Evolutionary conservation across 805 yeast genomes (phyloP), one percentile per base, ranked within the genome.

Genomic region (Candida insectorum): DNA sequence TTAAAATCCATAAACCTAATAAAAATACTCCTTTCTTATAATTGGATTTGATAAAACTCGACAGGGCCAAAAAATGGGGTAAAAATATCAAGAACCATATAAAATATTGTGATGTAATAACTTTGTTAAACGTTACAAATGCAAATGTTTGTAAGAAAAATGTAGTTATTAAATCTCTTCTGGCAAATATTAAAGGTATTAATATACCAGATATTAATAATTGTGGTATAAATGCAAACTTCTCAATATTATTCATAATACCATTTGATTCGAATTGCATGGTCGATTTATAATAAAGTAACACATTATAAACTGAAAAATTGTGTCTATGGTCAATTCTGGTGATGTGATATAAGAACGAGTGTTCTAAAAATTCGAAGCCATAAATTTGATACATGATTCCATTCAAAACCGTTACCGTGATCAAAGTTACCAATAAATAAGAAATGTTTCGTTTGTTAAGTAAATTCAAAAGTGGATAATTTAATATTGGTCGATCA

Each of bases 311-410:
- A 2, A 89, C 66, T 4, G 96, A 85, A 53, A 93, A 93, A 58
- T 93, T 93, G 60, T 93, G 98, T 30, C 98, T 75, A 57, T 93
- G 98, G 56, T 93, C 98, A 4, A 86, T 58, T 40, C 98, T 68
- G 6, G 75, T 67, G 26, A 91, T 61, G 56, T 91, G 98, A 54
- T 91, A 89, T 4, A 87, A 51, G 52, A 85, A 88, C 0, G 96
- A 73, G 47, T 91, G 85, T 26, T 76, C 65, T 9, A 93, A 39
- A 52, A 81, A 91, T 43, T 85, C 91, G 29, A 61, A 52, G 1
- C 96, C 96, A 51, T 88, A 89, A 2, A 72, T 41, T 4, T 40
- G 16, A 58, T 77, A 86, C 95, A 91, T 86, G 22, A 68, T 28
- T 1, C 52, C 60, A 2, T 83, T 78, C 19, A 81, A 58, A 0